Base-by-base conservation (phyloP, 208 protist genomes). In the Phytomonas sp. region DNA sequence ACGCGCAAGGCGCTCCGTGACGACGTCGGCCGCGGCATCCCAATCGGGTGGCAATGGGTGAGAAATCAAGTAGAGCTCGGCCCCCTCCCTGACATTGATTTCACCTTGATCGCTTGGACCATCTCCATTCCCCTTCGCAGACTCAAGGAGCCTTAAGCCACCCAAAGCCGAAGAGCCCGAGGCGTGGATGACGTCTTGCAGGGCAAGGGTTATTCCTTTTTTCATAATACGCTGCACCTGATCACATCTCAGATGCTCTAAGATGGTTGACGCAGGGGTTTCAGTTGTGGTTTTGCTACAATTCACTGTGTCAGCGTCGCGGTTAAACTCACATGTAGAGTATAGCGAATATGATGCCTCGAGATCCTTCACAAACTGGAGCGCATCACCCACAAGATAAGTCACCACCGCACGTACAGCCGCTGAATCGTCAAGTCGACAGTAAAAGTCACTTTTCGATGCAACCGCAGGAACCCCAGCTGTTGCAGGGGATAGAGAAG, bases 1-100 rank as follows among this genome's bases (percentile, higher is more conserved):
- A 8, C 66, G 64, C 9, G 77, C 79, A 15, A 91, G n/a, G 13
- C 82, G 77, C 67, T 91, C 85, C 4, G 82, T 80, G 23, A 91
- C 66, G 11, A 72, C 81, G n/a, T 65, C 65, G 53, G 85, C 71
- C 7, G 77, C 82, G 26, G 66, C 73, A 61, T 67, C 66, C 76
- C 82, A 91, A 32, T 85, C 83, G 8, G 62, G 36, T 11, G 83
- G 74, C 9, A 85, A 59, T n/a, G 33, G 67, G 40, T 20, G 15
- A 23, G 15, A 46, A 46, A 46, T 46, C 40, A 8, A 46, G 2
- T 17, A 15, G 40, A 20, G 11, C 2, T 8, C 15, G 11, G 40
- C 7, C 40, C 40, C 40, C 11, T 46, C 40, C 15, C 15, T 17
- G 1, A 20, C 40, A 15, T 46, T 20, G 4, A 20, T 46, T 23